These are phyloP conservation scores for Vigna unguiculata DNA, from an alignment of 306 rosid genomes.

Conservation along the genomic window DNA sequence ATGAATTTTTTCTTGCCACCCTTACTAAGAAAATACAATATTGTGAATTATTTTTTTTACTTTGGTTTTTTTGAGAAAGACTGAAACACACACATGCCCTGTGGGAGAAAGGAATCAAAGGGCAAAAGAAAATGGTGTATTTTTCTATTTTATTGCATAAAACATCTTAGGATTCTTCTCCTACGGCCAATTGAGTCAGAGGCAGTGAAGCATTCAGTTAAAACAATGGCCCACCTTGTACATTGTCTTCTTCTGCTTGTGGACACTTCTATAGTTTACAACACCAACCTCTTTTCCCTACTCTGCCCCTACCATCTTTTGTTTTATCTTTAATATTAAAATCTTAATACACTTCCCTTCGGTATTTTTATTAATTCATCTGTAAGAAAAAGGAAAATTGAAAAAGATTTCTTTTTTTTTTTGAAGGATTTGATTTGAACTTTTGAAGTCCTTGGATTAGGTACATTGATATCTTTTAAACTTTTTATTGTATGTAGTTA, in stretches of 20 bases:
- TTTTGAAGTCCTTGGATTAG: slow-evolving; percentile 14
- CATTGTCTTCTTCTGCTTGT: slow-evolving; percentile 38
- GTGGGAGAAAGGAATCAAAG: slow-evolving; percentile 32
- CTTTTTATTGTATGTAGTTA: neutral
- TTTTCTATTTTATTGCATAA: slow-evolving; percentile 42
- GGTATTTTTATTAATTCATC: neutral
- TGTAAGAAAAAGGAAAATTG: neutral
- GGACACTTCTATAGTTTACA: slow-evolving; percentile 27
- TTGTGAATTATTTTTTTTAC: neutral
- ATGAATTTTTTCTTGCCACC: neutral
- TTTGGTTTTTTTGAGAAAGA: neutral
- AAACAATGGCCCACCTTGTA: slow-evolving; percentile 45
- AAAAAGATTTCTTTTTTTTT: too few species aligned
- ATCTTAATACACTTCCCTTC: neutral
- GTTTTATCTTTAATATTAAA: slow-evolving; percentile 20
- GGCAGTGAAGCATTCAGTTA: slow-evolving; percentile 43
- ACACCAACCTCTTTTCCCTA: slow-evolving; percentile 25
- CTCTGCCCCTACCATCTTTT: slow-evolving; percentile 35
- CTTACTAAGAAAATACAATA: neutral
- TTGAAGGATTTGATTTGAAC: too few species aligned
- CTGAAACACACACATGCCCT: slow-evolving; percentile 1
- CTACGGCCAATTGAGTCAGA: slow-evolving; percentile 39
- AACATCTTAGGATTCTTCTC: slow-evolving; percentile 58
- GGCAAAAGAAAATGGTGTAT: slow-evolving; percentile 34
- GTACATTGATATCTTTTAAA: neutral